A percentile compares a stretch with the other conserved stretches of the same genome.
Conservation (phyloP, 2,329 filamentous ascomycete genomes). For the Clonostachys sp. region DNA sequence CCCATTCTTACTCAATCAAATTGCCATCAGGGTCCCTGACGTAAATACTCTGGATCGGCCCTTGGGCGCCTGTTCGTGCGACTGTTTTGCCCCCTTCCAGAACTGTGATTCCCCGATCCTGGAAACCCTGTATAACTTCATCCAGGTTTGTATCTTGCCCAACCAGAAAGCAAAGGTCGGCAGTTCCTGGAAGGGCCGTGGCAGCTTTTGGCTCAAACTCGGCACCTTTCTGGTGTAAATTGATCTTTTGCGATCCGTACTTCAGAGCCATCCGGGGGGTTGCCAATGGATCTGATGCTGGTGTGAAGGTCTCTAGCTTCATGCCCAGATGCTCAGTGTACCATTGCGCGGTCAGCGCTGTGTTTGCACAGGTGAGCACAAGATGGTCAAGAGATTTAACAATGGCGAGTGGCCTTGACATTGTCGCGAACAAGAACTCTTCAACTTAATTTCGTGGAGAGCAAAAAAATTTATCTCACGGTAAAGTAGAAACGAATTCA, state of each 20-base stretch:
- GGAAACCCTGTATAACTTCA: slow-evolving; percentile 32
- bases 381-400: slow-evolving; percentile 53
- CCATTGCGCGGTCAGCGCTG: slow-evolving; percentile 45
- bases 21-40: slow-evolving; percentile 58
- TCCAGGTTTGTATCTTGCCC: slow-evolving; percentile 37
- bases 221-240: slow-evolving; percentile 51
- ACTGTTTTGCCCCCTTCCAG: slow-evolving; percentile 47
- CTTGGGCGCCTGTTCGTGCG: slow-evolving; percentile 48
- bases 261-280: slow-evolving; percentile 41
- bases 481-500: no score
- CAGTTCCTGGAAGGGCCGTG: slow-evolving; percentile 48
- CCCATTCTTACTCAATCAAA: slow-evolving; percentile 48
- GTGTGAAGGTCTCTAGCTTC: slow-evolving; percentile 45
- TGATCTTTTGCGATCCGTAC: slow-evolving; percentile 58
- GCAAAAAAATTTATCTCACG: no score
- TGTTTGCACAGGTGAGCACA: slow-evolving; percentile 51
- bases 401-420: slow-evolving; percentile 4
- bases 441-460: no score
- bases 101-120: slow-evolving; percentile 38
- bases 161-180: slow-evolving; percentile 56
- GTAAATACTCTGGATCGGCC: slow-evolving; percentile 52
- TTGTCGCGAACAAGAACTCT: no score
- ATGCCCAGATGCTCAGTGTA: slow-evolving; percentile 54
- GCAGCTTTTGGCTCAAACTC: slow-evolving; percentile 58
- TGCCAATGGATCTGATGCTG: slow-evolving; percentile 23